These are phyloP conservation scores for Misopates orontium DNA, from an alignment of 257 asterid species.

Conservation along the genomic window DNA sequence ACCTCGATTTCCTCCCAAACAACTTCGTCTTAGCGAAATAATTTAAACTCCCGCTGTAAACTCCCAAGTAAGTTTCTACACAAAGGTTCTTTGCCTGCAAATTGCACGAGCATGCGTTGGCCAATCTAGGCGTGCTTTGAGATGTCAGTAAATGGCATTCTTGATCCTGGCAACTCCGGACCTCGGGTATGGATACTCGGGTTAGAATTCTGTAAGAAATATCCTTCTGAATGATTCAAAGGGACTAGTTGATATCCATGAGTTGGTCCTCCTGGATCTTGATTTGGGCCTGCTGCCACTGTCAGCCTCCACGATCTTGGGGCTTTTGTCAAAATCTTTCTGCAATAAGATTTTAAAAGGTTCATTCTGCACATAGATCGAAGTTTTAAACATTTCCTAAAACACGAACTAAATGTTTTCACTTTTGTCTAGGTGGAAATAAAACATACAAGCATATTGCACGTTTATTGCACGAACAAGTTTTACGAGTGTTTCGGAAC, in stretches of 20 bases:
- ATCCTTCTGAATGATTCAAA: constrained; percentile 28
- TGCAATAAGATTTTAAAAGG: no score
- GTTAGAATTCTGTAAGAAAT: no score
- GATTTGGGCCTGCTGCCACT: constrained; percentile 56
- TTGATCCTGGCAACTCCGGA: neutral
- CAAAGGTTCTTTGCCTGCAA: constrained; percentile 53
- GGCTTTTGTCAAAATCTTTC: constrained; percentile 70
- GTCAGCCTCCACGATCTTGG: constrained; percentile 77
- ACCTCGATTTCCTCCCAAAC: constrained; percentile 68
- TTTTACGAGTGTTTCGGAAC: no score
- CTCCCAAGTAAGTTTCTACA: constrained; percentile 38
- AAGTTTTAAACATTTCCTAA: no score
- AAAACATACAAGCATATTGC: no score
- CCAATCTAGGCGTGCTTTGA: constrained; percentile 68
- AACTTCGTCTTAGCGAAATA: constrained; percentile 86
- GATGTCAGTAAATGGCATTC: constrained; percentile 31
- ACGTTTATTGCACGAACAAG: no score
- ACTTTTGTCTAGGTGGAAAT: no score
- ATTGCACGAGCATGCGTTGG: constrained; percentile 34
- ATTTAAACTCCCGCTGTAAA: constrained; percentile 37
- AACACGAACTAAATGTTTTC: no score
- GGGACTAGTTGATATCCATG: no score
- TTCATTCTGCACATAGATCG: no score
- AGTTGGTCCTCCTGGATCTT: no score
- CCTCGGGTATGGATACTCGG: no score